Base-by-base conservation (phyloP, 768 basidiomycete genomes). In the Russula emetica region DNA sequence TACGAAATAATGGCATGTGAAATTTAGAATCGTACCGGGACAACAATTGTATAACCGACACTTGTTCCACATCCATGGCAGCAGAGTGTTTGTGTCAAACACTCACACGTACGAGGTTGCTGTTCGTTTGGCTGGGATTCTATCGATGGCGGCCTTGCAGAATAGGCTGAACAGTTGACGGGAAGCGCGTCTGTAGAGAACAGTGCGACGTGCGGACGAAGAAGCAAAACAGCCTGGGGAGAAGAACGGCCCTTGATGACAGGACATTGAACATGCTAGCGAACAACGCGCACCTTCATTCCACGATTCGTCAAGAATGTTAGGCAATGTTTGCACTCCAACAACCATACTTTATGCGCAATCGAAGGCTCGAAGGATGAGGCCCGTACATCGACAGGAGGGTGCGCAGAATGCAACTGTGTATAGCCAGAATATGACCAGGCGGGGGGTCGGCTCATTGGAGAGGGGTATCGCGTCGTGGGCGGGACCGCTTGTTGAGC, bases 111-210 rank as follows among this genome's bases (percentile, higher is more conserved):
- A 47, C 90, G 82, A 53, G 72, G 66, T 34, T 67, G 67, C 5
- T 45, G 61, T 55, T 52, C 54, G 52, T 13, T 71, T 18, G 74
- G 69, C 42, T 64, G 66, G 20, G 78, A 73, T 22, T 55, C 32
- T 13, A 66, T 36, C 20, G 67, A 50, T 38, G 66, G 26, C 78
- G 78, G 24, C 38, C 20, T 79, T 38, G 83, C 73, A 26, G 82
- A 76, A 68, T 82, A 85, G 14, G 85, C 83, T 4, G 89, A 88
- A 72, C 90, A 91, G 70, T 91, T 90, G 60, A 82, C 75, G 1
- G 90, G 92, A 36, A 87, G 76, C 32, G 89, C 88, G 73, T 94
- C 92, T 51, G 89, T 89, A 9, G 88, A 92, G 72, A 85, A 94
- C 51, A 94, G 82, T 50, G 91, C 83, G 70, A 93, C 86, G 61